Evolutionary conservation across 169 alveolate genomes (phyloP).

Genomic region (Neospora caninum): DNA sequence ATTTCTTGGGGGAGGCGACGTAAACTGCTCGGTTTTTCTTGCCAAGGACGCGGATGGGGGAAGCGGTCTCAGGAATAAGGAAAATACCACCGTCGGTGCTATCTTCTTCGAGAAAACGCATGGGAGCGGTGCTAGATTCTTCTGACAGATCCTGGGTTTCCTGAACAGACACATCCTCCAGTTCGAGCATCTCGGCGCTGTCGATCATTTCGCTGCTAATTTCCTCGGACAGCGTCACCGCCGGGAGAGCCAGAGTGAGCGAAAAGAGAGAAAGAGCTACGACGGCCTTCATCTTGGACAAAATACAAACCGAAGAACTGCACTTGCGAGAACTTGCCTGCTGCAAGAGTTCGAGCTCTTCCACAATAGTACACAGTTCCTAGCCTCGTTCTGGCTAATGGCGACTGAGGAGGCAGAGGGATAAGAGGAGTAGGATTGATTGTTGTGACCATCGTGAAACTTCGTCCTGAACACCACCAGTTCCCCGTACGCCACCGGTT

Average conservation of each 20-base stretch:
- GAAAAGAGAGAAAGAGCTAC: background rate
- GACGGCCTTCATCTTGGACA: background rate
- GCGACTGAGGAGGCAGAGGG: background rate
- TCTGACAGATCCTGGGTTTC: background rate
- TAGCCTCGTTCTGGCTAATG: background rate
- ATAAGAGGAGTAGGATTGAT: background rate
- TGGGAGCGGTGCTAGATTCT: background rate
- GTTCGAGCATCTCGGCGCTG: background rate
- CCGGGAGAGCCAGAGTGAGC: background rate
- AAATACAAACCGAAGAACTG: background rate
- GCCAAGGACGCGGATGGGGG: conserved; percentile 9
- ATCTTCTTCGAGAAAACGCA: conserved; percentile 20
- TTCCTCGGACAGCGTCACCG: background rate
- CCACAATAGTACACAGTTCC: background rate
- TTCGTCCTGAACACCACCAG: too few relatives aligned
- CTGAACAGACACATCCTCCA: conserved; percentile 4
- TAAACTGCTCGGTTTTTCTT: conserved; percentile 14
- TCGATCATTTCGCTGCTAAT: background rate
- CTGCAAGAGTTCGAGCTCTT: background rate
- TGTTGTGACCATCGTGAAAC: background rate
- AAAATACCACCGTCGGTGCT: background rate
- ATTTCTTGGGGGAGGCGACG: background rate
- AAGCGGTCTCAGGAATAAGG: background rate
- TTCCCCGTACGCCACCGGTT: too few relatives aligned
- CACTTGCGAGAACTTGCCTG: background rate